These are phyloP conservation scores for Neurospora discreta DNA, from an alignment of 495 filamentous ascomycete species.

Conservation along the genomic window DNA sequence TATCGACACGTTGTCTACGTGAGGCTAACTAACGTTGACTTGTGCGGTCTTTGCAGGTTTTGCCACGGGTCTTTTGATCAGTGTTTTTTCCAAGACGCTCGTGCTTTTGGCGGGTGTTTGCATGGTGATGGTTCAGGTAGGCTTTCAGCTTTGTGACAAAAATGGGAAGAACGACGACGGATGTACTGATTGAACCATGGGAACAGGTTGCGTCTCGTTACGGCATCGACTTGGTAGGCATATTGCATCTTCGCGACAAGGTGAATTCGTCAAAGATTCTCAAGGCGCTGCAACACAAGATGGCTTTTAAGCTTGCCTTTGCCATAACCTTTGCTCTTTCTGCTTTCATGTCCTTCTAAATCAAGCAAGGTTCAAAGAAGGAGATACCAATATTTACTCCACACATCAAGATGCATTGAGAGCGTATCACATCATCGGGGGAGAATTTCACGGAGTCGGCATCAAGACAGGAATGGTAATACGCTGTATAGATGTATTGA, in stretches of 20 bases:
- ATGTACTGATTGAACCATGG: not conserved
- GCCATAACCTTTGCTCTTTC: constrained; percentile 67
- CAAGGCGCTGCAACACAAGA: constrained; percentile 50
- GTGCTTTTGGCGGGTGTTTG: constrained; percentile 61
- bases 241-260: constrained; percentile 25
- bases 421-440: not conserved
- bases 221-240: constrained; percentile 53
- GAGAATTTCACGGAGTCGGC: not conserved
- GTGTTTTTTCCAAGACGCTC: constrained; percentile 63
- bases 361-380: not conserved
- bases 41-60: constrained; percentile 36
- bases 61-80: constrained; percentile 55
- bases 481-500: not conserved
- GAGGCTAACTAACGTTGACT: not conserved
- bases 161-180: not conserved
- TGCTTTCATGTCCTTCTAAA: constrained; percentile 55
- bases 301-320: constrained; percentile 71
- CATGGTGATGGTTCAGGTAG: constrained; percentile 60
- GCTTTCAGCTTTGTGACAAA: constrained; percentile 6
- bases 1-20: not conserved
- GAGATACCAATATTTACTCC: not conserved
- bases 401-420: not conserved
- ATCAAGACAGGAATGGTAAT: not conserved
- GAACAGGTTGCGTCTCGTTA: constrained; percentile 56
- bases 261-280: constrained; percentile 43